These are phyloP conservation scores for Primulina eburnea DNA, from an alignment of 257 asterid genomes.

Conservation along the genomic window DNA sequence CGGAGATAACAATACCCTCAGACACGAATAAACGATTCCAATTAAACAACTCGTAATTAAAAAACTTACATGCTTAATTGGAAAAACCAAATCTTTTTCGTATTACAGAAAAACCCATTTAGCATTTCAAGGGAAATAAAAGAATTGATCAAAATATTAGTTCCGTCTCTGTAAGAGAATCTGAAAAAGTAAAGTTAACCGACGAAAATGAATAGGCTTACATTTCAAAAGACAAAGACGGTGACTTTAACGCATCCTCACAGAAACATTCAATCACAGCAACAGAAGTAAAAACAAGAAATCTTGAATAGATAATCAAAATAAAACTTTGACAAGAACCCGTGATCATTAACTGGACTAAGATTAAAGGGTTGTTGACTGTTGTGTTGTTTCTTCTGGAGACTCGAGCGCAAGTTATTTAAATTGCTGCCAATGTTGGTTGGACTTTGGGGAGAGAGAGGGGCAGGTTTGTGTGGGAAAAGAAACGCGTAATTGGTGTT, in stretches of 20 bases:
- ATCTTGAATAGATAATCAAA: slow-evolving; percentile 17
- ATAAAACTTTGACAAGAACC: slow-evolving; percentile 19
- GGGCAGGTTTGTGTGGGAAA: too few relatives aligned
- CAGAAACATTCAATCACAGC: slow-evolving; percentile 24
- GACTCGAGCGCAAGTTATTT: background rate
- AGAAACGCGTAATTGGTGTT: too few relatives aligned
- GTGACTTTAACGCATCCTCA: slow-evolving; percentile 25
- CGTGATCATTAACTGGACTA: slow-evolving; percentile 10
- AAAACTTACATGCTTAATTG: background rate
- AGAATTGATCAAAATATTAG: slow-evolving; percentile 19
- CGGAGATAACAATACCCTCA: slow-evolving; percentile 17
- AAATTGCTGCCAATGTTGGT: too few relatives aligned
- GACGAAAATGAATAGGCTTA: slow-evolving; percentile 16
- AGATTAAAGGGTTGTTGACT: background rate
- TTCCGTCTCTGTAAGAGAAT: slow-evolving; percentile 27
- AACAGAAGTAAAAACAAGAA: background rate
- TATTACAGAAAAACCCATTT: slow-evolving; percentile 23
- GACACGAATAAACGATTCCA: background rate
- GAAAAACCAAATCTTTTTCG: slow-evolving; percentile 2
- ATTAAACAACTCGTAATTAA: background rate
- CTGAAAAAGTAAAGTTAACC: slow-evolving; percentile 21
- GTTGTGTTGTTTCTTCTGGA: background rate
- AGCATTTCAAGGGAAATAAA: slow-evolving; percentile 13
- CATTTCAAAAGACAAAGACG: slow-evolving; percentile 27
- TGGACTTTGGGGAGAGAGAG: too few relatives aligned